These are phyloP conservation scores for Trichoderma koningiopsis DNA, from an alignment of 2,329 filamentous ascomycete genomes.

Conservation along the genomic window DNA sequence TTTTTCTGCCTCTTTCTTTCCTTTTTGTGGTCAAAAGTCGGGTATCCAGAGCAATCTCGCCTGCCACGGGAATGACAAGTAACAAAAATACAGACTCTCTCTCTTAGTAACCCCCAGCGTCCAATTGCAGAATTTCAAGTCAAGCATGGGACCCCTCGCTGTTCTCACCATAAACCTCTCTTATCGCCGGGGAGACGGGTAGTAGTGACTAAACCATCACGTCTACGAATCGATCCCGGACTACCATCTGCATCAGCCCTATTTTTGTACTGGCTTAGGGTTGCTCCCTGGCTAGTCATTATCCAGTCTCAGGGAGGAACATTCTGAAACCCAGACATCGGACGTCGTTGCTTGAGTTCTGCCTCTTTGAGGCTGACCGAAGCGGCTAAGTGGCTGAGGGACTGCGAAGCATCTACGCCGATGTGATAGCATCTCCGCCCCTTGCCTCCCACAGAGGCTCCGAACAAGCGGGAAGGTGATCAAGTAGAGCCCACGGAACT, in stretches of 20 bases:
- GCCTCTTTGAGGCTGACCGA: background rate
- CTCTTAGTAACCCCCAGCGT: background rate
- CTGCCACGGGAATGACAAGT: background rate
- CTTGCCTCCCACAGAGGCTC: background rate
- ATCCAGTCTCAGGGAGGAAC: background rate
- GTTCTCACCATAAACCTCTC: background rate
- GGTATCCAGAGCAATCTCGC: background rate
- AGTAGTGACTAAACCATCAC: background rate
- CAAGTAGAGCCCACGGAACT: background rate
- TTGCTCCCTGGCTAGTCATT: background rate
- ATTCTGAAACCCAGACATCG: slow-evolving; percentile 12
- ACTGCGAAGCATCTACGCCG: slow-evolving; percentile 3
- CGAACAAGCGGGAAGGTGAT: slow-evolving; percentile 2
- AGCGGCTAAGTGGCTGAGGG: slow-evolving; percentile 13
- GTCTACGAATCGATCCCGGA: background rate
- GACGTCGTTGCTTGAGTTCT: background rate
- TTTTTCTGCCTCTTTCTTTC: background rate
- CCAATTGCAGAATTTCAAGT: background rate
- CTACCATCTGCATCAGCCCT: slow-evolving; percentile 2
- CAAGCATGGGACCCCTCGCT: background rate
- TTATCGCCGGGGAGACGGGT: slow-evolving; percentile 8
- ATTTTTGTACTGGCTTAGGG: background rate
- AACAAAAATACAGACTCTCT: background rate
- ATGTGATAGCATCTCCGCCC: slow-evolving; percentile 2
- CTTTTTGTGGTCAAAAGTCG: background rate